phyloP scores from a whole-genome alignment of 2,329 filamentous ascomycete species.

The Fusarium phyllophilum region DNA sequence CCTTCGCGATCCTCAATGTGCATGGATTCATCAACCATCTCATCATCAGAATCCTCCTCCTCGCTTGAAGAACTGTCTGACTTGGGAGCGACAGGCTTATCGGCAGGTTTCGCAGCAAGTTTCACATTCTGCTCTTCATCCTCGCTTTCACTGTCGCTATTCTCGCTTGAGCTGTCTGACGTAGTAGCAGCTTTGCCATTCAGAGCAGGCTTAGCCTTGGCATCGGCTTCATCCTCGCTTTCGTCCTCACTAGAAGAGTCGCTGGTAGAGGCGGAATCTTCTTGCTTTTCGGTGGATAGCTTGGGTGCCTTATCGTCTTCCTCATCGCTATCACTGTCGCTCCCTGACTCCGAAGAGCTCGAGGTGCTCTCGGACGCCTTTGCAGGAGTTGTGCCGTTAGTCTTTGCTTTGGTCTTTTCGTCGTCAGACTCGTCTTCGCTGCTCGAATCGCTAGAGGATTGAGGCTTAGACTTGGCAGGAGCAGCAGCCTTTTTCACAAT shows the following conservation, averaged over 20 bases:
- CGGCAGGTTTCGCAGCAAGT: conserved; percentile 13
- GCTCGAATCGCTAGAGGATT: conserved; percentile 37
- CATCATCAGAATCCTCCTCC: conserved; percentile 44
- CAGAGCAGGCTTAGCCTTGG: conserved; percentile 31
- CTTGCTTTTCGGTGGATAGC: conserved; percentile 19
- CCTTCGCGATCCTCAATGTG: conserved; percentile 49
- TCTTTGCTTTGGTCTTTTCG: conserved; percentile 32
- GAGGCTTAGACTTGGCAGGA: conserved; percentile 29
- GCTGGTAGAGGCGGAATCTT: conserved; percentile 36
- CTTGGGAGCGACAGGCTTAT: conserved; percentile 29
- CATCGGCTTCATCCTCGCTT: conserved; percentile 41
- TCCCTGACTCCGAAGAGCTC: conserved; percentile 44
- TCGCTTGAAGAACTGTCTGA: conserved; percentile 39
- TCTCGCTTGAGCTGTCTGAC: conserved; percentile 40
- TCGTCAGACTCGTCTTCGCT: conserved; percentile 47
- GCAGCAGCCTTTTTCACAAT: conserved; percentile 20
- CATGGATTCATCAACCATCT: conserved; percentile 54
- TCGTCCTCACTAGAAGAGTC: conserved; percentile 45
- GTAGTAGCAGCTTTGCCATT: conserved; percentile 24
- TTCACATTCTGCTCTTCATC: conserved; percentile 32
- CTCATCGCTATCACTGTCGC: conserved; percentile 46
- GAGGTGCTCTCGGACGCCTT: conserved; percentile 37
- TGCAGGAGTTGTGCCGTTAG: conserved; percentile 28
- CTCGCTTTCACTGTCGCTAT: conserved; percentile 42
- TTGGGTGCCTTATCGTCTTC: conserved; percentile 36